Base-by-base conservation (phyloP, 192 early-diverging fungal genomes). In the Phlyctochytrium planicorne region DNA sequence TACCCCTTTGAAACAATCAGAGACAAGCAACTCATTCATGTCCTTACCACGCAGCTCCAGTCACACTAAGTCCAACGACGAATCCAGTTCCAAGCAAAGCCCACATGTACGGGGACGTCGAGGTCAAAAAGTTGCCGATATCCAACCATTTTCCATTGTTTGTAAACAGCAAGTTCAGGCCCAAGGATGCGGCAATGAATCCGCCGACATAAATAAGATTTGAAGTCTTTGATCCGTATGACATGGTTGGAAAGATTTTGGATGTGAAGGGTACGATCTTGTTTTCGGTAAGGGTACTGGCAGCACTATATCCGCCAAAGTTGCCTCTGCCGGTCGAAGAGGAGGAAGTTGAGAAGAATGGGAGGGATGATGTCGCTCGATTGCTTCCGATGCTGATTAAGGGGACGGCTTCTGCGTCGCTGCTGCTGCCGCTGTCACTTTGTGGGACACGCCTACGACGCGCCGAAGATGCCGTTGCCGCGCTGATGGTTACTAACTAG, bases 31-130 rank as follows among this genome's bases (percentile, higher is more conserved):
- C 64, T 27, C n/a, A 2, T 23, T 23, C 14, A 24, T 24, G 29
- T 71, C 4, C 52, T 65, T 75, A 94, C 93, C 97, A 97, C 2
- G 93, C 94, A 37, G 96, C 96, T 30, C 95, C 96, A 24, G 90
- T 81, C 16, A 98, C 95, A 66, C 89, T 91, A 33, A 98, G 78
- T 1, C 91, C 92, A 55, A 96, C 93, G 67, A 91, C 92, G 52
- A 96, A 75, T 0, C 82, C 78, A 53, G 92, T 93, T 20, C 97
- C 95, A 59, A 92, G 76, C 17, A 93, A 66, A 0, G 91, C 89
- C 93, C 93, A 98, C 80, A 89, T 86, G 79, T 93, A 93, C 16
- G 95, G 95, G 55, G 89, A 90, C 2, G 90, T 87, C 16, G 81
- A 80, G 53, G 85, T 62, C 24, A 98, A 75, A 64, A 91, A 93